Conservation (phyloP, 2,329 filamentous ascomycete species). For the Trichoderma pleuroti region DNA sequence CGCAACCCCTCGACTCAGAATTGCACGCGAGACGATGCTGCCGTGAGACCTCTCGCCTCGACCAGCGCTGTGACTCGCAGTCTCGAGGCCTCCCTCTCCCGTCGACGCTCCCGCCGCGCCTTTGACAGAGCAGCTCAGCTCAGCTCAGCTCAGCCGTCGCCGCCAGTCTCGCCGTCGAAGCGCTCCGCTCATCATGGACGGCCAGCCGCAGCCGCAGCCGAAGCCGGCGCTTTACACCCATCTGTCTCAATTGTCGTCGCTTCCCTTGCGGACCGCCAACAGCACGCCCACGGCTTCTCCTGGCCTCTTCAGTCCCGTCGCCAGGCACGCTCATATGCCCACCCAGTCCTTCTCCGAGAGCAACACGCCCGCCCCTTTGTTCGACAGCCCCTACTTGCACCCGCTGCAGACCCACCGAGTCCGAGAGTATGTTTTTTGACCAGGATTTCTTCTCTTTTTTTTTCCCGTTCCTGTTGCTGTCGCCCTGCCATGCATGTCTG, state of each 20-base stretch:
- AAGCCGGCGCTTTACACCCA: slow-evolving; percentile 30
- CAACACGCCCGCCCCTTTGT: slow-evolving; percentile 47
- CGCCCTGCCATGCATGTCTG: background rate
- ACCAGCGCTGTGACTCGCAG: slow-evolving; percentile 13
- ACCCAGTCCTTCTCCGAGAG: slow-evolving; percentile 49
- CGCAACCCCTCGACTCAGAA: slow-evolving; percentile 3
- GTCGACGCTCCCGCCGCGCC: background rate
- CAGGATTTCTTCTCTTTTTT: background rate
- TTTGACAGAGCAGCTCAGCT: background rate
- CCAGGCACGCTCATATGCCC: slow-evolving; percentile 38
- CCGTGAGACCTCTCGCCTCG: slow-evolving; percentile 4
- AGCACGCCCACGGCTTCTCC: slow-evolving; percentile 60
- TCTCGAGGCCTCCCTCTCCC: slow-evolving; percentile 3
- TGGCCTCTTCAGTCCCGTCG: slow-evolving; percentile 56
- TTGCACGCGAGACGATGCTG: slow-evolving; percentile 14
- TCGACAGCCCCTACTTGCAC: slow-evolving; percentile 62
- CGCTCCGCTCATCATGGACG: slow-evolving; percentile 17
- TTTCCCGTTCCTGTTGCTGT: slow-evolving; percentile 2
- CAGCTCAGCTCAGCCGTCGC: background rate
- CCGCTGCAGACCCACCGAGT: slow-evolving; percentile 70
- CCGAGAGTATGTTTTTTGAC: slow-evolving; percentile 60
- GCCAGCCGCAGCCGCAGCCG: slow-evolving; percentile 15
- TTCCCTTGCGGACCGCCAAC: slow-evolving; percentile 47
- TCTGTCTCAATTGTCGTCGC: slow-evolving; percentile 36
- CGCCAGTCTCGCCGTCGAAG: background rate